Conservation (phyloP, 2,329 filamentous ascomycete genomes). For the Aureobasidium sp. region DNA sequence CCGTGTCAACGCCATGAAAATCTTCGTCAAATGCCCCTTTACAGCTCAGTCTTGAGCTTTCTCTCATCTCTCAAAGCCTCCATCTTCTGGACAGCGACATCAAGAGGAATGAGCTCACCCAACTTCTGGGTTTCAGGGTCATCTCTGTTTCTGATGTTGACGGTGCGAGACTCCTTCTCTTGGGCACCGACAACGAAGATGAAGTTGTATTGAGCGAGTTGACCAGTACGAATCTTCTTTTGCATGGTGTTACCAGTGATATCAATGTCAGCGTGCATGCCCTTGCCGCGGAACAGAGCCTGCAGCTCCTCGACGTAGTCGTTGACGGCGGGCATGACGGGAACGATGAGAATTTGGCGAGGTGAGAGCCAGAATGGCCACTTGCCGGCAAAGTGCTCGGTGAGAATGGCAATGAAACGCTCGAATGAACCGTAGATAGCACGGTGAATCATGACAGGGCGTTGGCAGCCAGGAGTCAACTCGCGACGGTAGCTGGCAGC, state of each 20-base stretch:
- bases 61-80: slow-evolving; percentile 39
- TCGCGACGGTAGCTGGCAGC: slow-evolving; percentile 33
- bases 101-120: slow-evolving; percentile 54
- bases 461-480: slow-evolving; percentile 63
- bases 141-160: slow-evolving; percentile 60
- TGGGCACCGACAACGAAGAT: slow-evolving; percentile 64
- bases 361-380: slow-evolving; percentile 87
- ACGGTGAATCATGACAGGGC: slow-evolving; percentile 81
- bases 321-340: slow-evolving; percentile 64
- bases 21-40: neutral
- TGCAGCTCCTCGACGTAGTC: slow-evolving; percentile 73
- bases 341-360: slow-evolving; percentile 73
- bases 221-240: slow-evolving; percentile 81
- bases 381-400: slow-evolving; percentile 78
- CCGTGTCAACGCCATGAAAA: neutral
- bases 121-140: slow-evolving; percentile 55
- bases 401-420: slow-evolving; percentile 66
- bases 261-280: slow-evolving; percentile 65
- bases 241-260: slow-evolving; percentile 72
- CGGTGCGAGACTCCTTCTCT: slow-evolving; percentile 52
- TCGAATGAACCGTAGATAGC: slow-evolving; percentile 69
- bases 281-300: slow-evolving; percentile 57
- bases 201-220: slow-evolving; percentile 77
- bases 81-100: slow-evolving; percentile 52
- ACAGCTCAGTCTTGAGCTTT: slow-evolving; percentile 27